Evolutionary conservation across 345 rosid genomes (phyloP), one percentile per base, ranked within the genome.

Genomic region (Passiflora organensis): DNA sequence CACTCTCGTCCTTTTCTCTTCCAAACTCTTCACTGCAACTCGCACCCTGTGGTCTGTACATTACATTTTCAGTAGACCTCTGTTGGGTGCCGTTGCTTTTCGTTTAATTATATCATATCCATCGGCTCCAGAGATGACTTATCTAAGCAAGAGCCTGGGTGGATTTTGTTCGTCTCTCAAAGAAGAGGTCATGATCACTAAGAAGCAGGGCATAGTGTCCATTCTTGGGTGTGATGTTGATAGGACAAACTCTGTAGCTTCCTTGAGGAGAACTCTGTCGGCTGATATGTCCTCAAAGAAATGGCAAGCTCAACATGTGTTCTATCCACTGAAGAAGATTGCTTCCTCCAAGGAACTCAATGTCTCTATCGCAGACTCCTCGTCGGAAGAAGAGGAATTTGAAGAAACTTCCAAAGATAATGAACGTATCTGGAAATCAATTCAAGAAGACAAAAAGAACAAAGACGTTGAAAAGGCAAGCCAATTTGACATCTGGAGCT

Each of bases 221-320:
- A 80, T 91, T 66, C 95, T 91, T 55, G 81, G 78, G 13, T 63
- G 75, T 23, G 83, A 70, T 59, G 34, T 59, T 28, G 73, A 74
- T 13, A 65, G 32, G 34, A 63, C 34, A 32, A 56, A 24, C 23
- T 23, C 87, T 54, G 67, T 34, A 17, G 42, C 83, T 63, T 82
- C 98, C 4, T 79, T 93, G 1, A 70, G 84, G 23, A 58, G 96
- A 46, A 88, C 99, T 22, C 80, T 86, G 22, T 86, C 96, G 0
- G 94, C 96, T 13, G 95, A 88, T 56, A 79, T 91, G 87, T 86
- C 93, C 2, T 88, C 96, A 64, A 74, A 72, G 50, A 86, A 76
- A 49, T 86, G 96, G 96, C 58, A 64, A 5, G 25, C 78, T 3
- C 83, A 70, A 20, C 66, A 82, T 50, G 85, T 75, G 32, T 43